phyloP scores from a whole-genome alignment of 2,329 filamentous ascomycete species.

The Exutisphaerella laricina region DNA sequence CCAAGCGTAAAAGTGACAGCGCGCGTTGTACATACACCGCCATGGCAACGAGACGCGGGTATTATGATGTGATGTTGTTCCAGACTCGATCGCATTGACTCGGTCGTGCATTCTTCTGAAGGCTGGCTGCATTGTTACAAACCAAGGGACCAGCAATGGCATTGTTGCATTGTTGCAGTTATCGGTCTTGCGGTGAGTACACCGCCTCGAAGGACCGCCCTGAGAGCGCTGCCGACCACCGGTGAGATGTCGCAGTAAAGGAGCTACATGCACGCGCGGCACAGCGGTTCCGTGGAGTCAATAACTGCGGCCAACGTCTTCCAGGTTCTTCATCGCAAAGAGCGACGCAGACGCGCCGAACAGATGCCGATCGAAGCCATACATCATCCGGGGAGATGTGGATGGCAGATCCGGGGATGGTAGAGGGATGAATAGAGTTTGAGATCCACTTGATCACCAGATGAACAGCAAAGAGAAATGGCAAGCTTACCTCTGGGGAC shows the following conservation, averaged over 20 bases:
- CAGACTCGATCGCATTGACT: constrained; percentile 4
- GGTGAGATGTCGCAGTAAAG: not conserved
- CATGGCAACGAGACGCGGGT: constrained; percentile 8
- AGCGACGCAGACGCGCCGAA: constrained; percentile 9
- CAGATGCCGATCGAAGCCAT: constrained; percentile 13
- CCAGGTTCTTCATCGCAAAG: not conserved
- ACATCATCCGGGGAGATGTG: constrained; percentile 14
- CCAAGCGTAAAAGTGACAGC: constrained; percentile 21
- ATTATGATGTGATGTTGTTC: not conserved
- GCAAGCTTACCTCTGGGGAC: constrained; percentile 76
- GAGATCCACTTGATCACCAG: too few relatives aligned
- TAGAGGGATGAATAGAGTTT: constrained; percentile 5
- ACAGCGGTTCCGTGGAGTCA: too few relatives aligned
- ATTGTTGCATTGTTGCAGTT: constrained; percentile 1
- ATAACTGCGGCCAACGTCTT: not conserved
- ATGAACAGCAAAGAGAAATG: too few relatives aligned
- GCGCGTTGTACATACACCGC: constrained; percentile 18
- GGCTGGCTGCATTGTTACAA: constrained; percentile 17
- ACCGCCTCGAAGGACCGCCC: constrained; percentile 16
- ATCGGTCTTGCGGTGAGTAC: constrained; percentile 19
- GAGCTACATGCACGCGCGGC: too few relatives aligned
- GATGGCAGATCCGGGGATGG: constrained; percentile 9
- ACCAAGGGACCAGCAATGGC: constrained; percentile 11
- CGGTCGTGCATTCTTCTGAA: constrained; percentile 3
- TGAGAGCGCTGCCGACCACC: not conserved